Evolutionary conservation across 805 yeast species (phyloP), one percentile per base, ranked within the genome.

Genomic region (Saccharomyces jurei): DNA sequence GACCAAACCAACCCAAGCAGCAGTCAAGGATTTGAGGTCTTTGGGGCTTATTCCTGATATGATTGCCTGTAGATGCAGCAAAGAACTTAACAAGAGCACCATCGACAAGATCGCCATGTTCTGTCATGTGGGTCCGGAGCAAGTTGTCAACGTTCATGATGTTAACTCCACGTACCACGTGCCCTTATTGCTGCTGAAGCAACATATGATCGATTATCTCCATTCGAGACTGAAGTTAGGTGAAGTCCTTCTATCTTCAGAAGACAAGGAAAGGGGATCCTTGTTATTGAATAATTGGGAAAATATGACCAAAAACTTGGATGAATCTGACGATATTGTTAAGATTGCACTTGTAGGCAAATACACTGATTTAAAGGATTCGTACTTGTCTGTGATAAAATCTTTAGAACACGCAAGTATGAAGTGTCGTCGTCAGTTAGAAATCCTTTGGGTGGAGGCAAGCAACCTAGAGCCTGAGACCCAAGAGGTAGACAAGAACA

Each of bases 1-100:
- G 80, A 94, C 99, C 46, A 94, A 94, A 74, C 99, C 99, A 55
- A 94, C 99, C 10, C 99, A 94, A 77, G 99, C 98, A 59, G 99
- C 99, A 50, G 87, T 94, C 68, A 89, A 90, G 72, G 99, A 94
- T 72, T 80, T 94, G 73, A 86, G 99, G 75, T 87, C 96, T 49
- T 76, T 92, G 57, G 99, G 99, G 65, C 81, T 94, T 70, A 83
- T 85, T 41, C 98, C 98, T 21, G 98, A 94, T 72, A 86, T 94
- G 83, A 89, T 94, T 76, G 99, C 98, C 55, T 92, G 98, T 77
- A 84, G 99, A 77, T 94, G 99, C 77, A 79, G 89, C 51, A 87
- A 87, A 62, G 80, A 81, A 67, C 80, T 94, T 62, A 96, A 87
- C 66, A 74, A 74, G 55, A 83, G 90, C 60, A 90, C 97, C 14